Conservation (phyloP, 345 rosid genomes). For the Clarkia xantiana region DNA sequence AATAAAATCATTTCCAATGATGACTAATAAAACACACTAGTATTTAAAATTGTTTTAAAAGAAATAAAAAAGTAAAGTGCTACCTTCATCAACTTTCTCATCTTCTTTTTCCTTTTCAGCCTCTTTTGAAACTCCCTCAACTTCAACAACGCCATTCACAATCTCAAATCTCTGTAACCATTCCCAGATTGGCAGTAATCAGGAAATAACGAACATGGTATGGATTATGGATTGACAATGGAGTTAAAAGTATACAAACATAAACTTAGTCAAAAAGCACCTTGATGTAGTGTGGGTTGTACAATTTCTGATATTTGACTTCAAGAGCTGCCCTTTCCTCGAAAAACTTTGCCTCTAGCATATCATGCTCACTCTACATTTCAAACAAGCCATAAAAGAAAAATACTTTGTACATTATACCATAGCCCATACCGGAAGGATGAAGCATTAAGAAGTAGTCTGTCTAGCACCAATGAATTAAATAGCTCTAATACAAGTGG, state of each 20-base stretch:
- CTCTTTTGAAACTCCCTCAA: constrained; percentile 34
- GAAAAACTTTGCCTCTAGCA: constrained; percentile 64
- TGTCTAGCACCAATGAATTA: no score
- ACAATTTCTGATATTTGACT: constrained; percentile 69
- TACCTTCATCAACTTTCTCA: constrained; percentile 43
- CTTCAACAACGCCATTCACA: constrained; percentile 66
- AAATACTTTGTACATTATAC: neutral
- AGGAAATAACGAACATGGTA: no score
- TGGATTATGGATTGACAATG: neutral
- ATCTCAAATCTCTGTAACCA: constrained; percentile 55
- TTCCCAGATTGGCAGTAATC: no score
- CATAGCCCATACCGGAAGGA: no score
- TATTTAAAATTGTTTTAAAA: neutral
- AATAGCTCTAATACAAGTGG: no score
- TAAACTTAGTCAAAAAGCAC: constrained; percentile 14
- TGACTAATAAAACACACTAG: neutral
- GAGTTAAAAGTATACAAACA: neutral
- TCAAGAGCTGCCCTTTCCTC: constrained; percentile 86
- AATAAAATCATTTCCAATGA: neutral
- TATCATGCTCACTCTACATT: constrained; percentile 63
- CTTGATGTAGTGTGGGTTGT: constrained; percentile 74
- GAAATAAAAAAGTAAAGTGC: neutral
- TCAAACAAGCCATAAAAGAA: neutral
- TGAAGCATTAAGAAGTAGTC: no score
- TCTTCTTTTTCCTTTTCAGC: constrained; percentile 33